Conservation (phyloP, 495 filamentous ascomycete species). For the Xylaria curta region DNA sequence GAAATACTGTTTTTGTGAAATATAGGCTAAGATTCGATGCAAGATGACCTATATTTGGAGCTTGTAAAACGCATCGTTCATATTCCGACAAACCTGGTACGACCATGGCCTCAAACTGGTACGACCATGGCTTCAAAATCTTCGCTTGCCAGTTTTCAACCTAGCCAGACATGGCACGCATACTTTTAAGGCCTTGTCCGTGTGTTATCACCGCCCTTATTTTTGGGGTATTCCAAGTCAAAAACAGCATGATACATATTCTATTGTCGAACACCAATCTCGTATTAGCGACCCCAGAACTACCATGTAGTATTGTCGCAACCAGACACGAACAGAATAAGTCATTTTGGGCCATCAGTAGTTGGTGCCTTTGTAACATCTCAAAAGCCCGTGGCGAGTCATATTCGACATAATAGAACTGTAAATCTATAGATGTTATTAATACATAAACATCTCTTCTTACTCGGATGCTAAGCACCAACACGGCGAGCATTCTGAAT, state of each 20-base stretch:
- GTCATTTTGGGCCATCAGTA: not conserved
- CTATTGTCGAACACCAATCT: not conserved
- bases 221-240: not conserved
- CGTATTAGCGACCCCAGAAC: not conserved
- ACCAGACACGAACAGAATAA: not conserved
- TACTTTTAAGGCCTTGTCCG: not conserved
- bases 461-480: not conserved
- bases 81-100: not conserved
- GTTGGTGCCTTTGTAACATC: not conserved
- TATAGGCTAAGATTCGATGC: not conserved
- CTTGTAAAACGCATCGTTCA: not conserved
- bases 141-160: not conserved
- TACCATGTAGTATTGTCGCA: not conserved
- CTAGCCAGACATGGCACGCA: not conserved
- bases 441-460: not conserved
- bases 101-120: not conserved
- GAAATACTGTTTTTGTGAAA: not conserved
- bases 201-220: not conserved
- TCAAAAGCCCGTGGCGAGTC: not conserved
- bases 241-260: not conserved
- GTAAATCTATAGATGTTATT: not conserved
- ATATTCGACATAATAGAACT: too few species aligned
- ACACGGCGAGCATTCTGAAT: not conserved
- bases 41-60: not conserved
- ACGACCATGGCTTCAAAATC: not conserved